phyloP scores from a whole-genome alignment of 768 basidiomycete genomes.

The Cyathus striatus region DNA sequence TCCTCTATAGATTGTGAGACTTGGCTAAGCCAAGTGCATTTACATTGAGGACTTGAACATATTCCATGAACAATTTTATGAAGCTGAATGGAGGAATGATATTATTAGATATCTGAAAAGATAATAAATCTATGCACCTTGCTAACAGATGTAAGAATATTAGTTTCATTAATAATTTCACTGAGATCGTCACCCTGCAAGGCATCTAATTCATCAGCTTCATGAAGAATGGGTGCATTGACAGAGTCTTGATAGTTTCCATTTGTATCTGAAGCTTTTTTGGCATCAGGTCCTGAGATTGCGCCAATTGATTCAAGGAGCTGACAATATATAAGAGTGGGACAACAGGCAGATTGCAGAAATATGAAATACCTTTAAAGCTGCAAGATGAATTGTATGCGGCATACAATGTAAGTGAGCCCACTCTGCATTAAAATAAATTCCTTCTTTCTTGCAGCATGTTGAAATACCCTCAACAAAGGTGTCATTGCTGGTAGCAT shows the following conservation, averaged over 20 bases:
- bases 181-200: constrained; percentile 8
- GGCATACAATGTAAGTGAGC: too few species aligned
- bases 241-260: constrained; percentile 16
- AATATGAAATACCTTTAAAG: too few species aligned
- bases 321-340: too few species aligned
- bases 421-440: too few species aligned
- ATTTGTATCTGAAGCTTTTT: constrained; percentile 9
- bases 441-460: too few species aligned
- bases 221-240: constrained; percentile 5
- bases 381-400: too few species aligned
- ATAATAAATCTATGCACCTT: constrained; percentile 4
- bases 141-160: background rate
- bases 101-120: too few species aligned
- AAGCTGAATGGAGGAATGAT: too few species aligned
- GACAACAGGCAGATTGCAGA: too few species aligned
- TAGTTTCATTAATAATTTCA: background rate
- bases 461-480: too few species aligned
- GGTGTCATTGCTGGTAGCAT: too few species aligned
- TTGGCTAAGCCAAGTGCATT: constrained; percentile 11
- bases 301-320: too few species aligned
- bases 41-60: constrained; percentile 15
- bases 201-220: constrained; percentile 6
- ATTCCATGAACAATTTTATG: constrained; percentile 17
- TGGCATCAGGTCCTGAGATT: constrained; percentile 11
- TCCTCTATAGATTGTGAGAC: constrained; percentile 3